Evolutionary conservation across 805 yeast genomes (phyloP).

Genomic region (Metschnikowia colocasiae): DNA sequence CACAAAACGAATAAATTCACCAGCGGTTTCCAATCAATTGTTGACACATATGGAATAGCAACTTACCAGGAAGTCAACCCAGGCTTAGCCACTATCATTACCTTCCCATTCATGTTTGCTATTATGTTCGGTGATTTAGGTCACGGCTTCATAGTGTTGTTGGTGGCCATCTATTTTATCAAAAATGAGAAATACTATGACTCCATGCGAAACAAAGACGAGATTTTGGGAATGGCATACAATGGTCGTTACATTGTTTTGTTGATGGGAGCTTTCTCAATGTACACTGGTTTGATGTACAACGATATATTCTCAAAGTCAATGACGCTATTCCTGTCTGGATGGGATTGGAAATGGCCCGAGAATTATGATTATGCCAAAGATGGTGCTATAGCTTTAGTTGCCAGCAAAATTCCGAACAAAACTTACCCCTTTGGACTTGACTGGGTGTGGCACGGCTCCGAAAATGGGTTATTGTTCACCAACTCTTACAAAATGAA

Average conservation of each 20-base stretch:
- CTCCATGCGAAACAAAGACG: conserved; percentile 57
- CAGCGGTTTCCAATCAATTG: conserved; percentile 62
- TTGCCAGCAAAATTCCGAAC: conserved; percentile 39
- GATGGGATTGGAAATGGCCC: conserved; percentile 60
- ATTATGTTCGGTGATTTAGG: conserved; percentile 83
- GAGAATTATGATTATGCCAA: conserved; percentile 37
- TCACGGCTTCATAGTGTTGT: conserved; percentile 61
- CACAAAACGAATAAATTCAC: conserved; percentile 70
- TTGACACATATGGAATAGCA: conserved; percentile 76
- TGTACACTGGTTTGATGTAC: conserved; percentile 71
- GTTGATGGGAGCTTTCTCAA: conserved; percentile 68
- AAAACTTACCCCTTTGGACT: conserved; percentile 62
- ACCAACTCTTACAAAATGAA: conserved; percentile 77
- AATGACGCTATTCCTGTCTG: conserved; percentile 62
- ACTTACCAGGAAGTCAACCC: conserved; percentile 74
- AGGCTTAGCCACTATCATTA: conserved; percentile 68
- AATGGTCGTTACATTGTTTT: conserved; percentile 66
- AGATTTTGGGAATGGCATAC: conserved; percentile 74
- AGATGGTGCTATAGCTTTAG: conserved; percentile 31
- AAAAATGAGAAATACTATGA: conserved; percentile 51
- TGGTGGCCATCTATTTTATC: conserved; percentile 55
- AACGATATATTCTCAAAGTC: conserved; percentile 71
- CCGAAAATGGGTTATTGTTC: conserved; percentile 66
- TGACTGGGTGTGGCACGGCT: conserved; percentile 78
- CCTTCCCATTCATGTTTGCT: conserved; percentile 81